Base-by-base conservation (phyloP, 1,284 basidiomycete genomes). In the Melampsora americana region DNA sequence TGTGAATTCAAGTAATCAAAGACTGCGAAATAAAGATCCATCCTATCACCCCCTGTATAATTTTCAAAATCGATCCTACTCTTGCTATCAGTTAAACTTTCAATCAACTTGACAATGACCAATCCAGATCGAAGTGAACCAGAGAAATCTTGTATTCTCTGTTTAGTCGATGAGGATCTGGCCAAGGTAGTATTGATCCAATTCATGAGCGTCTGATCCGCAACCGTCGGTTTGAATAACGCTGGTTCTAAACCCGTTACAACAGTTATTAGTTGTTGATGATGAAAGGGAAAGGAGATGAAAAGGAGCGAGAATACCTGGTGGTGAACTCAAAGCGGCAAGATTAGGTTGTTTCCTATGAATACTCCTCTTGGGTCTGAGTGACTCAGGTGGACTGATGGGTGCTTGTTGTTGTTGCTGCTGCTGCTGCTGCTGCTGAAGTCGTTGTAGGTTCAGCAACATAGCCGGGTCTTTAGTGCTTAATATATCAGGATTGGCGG, bases 401-500 rank as follows among this genome's bases (percentile, higher is more conserved):
- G 79, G 70, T 80, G 78, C 14, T 78, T 77, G 20, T 69, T 72
- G 79, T 81, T 81, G 78, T 82, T 79, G 72, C 81, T 81, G n/a
- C n/a, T n/a, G n/a, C n/a, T n/a, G n/a, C n/a, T n/a, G n/a, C n/a
- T n/a, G n/a, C n/a, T n/a, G n/a, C n/a, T 80, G 74, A 80, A 79
- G 64, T 35, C 77, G 77, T 4, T 74, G 70, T 9, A 80, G 74
- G 26, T 78, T 78, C 79, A 83, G 83, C 30, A 85, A 75, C 26
- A 84, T 83, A 9, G 81, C 79, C 0, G 84, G 83, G 69, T 85
- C 84, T 66, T 83, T 82, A 12, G 82, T 90, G 0, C 93, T 94
- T 16, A 99, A 86, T 81, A 94, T 90, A 82, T 93, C 91, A 9
- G 92, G 91, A 82, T 98, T 93, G 79, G 93, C 92, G 44, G 93